A percentile compares a stretch with the other conserved stretches of the same genome.
Conservation (phyloP, 441 rosid genomes). For the Croton setiger region DNA sequence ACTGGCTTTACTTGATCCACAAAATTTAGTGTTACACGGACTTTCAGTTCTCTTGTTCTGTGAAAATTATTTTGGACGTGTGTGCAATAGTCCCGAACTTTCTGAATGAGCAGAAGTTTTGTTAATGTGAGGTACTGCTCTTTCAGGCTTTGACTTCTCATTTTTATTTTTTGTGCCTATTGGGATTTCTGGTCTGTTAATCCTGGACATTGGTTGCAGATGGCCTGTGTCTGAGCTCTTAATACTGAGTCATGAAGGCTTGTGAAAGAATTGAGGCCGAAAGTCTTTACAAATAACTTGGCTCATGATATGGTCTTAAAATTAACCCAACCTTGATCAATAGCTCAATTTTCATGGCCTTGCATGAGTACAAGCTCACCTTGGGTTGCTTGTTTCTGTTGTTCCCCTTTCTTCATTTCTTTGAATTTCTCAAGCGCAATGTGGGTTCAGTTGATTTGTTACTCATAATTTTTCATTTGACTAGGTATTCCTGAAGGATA, state of each 20-base stretch:
- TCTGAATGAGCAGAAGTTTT: neutral
- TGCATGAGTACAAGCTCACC: neutral
- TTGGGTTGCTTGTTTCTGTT: neutral
- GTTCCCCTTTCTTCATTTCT: conserved; percentile 7
- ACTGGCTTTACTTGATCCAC: neutral
- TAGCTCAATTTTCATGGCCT: neutral
- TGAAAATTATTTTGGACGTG: neutral
- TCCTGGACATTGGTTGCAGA: no score
- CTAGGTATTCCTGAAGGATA: conserved; percentile 96
- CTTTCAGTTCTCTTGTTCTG: neutral
- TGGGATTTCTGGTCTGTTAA: neutral
- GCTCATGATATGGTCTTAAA: neutral
- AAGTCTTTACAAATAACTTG: neutral
- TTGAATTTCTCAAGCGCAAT: conserved; percentile 9
- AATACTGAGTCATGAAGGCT: neutral
- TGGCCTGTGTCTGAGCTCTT: neutral
- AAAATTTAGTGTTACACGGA: neutral
- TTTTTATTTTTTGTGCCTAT: neutral
- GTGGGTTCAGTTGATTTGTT: conserved; percentile 10
- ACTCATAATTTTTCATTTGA: conserved; percentile 23
- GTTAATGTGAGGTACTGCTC: neutral
- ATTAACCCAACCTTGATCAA: neutral
- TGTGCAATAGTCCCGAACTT: neutral
- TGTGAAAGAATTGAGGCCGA: neutral
- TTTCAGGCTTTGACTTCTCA: neutral